A percentile compares a stretch with the other conserved stretches of the same genome.
phyloP scores from a whole-genome alignment of 2,329 filamentous ascomycete genomes.

The Venturia carpophila region DNA sequence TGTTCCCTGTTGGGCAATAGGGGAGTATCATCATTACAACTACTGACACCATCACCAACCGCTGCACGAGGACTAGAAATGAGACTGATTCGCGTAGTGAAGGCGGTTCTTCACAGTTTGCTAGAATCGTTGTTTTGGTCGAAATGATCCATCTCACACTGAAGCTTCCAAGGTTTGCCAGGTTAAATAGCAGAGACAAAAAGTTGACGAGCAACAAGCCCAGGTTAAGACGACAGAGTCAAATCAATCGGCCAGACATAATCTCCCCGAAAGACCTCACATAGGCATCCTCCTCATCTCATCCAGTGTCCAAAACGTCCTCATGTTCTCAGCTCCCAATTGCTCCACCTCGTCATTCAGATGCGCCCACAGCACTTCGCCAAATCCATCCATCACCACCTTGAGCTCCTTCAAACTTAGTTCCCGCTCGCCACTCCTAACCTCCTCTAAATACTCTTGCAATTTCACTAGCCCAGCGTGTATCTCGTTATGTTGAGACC shows the following conservation, averaged over 20 bases:
- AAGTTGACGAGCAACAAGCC: too few species aligned
- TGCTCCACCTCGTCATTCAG: constrained; percentile 75
- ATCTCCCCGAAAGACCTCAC: neutral
- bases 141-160: too few species aligned
- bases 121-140: too few species aligned
- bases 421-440: constrained; percentile 54
- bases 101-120: too few species aligned
- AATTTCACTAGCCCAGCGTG: constrained; percentile 66
- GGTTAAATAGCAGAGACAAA: too few species aligned
- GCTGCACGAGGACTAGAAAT: too few species aligned
- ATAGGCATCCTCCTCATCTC: constrained; percentile 49
- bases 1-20: neutral
- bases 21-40: neutral
- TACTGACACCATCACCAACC: neutral
- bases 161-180: too few species aligned
- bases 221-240: too few species aligned
- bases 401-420: constrained; percentile 53
- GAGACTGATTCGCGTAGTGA: too few species aligned
- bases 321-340: constrained; percentile 79
- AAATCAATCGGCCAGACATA: too few species aligned
- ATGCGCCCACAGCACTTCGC: constrained; percentile 70
- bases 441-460: constrained; percentile 56
- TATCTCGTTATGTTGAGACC: constrained; percentile 66
- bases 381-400: constrained; percentile 68
- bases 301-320: constrained; percentile 67